Evolutionary conservation across 2,329 filamentous ascomycete genomes (phyloP).

Genomic region (Beauveria scarabaeidicola): DNA sequence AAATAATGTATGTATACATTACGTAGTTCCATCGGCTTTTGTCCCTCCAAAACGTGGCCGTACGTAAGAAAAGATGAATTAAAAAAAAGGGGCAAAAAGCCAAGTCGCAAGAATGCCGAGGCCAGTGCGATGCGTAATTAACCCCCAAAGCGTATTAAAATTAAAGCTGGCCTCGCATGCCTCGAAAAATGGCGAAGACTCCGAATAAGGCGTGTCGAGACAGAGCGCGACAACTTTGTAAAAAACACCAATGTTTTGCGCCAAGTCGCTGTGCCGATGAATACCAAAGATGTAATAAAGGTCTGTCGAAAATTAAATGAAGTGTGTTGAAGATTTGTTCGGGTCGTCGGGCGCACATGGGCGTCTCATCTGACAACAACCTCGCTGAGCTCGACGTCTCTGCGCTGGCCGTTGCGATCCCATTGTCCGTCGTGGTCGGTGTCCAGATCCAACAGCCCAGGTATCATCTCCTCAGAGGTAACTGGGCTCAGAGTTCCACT

Average conservation of each 20-base stretch:
- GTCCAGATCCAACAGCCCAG: slow-evolving; percentile 27
- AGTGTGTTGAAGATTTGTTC: slow-evolving; percentile 21
- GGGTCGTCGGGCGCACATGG: neutral
- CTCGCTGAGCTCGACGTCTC: slow-evolving; percentile 38
- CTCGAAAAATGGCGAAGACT: neutral
- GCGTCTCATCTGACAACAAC: slow-evolving; percentile 28
- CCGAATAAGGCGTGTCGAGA: neutral
- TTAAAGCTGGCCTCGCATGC: slow-evolving; percentile 6
- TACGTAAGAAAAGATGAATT: slow-evolving; percentile 10
- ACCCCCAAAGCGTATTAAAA: slow-evolving; percentile 8
- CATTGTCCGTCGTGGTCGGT: slow-evolving; percentile 31
- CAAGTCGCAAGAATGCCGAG: neutral
- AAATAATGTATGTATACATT: slow-evolving; percentile 30
- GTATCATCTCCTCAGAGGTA: slow-evolving; percentile 34
- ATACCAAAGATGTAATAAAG: slow-evolving; percentile 31
- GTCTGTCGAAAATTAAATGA: slow-evolving; percentile 25
- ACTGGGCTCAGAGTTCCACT: slow-evolving; percentile 43
- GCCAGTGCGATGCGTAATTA: neutral
- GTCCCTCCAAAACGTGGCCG: slow-evolving; percentile 24
- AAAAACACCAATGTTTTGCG: slow-evolving; percentile 23
- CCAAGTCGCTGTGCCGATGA: slow-evolving; percentile 33
- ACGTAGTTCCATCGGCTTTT: slow-evolving; percentile 28
- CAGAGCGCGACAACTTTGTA: neutral
- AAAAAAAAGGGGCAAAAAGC: neutral
- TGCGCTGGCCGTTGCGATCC: slow-evolving; percentile 27